Percentiles rank a stretch among this genome's conserved stretches.
These are phyloP conservation scores for Globisporangium yorkense DNA, from an alignment of 352 stramenopile genomes.

Conservation along the genomic window DNA sequence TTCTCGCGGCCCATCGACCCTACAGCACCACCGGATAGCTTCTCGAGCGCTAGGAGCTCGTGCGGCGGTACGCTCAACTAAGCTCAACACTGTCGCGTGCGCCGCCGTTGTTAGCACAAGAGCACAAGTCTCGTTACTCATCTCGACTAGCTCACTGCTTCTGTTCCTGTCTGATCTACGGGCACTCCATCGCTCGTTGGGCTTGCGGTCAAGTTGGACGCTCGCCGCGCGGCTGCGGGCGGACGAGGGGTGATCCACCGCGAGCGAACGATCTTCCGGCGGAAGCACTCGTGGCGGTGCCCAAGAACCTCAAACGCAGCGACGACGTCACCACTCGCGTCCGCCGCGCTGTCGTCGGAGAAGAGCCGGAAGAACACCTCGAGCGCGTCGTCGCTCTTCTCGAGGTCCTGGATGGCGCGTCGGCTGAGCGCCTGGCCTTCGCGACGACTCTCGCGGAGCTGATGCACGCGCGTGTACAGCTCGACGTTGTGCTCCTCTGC, in stretches of 20 bases:
- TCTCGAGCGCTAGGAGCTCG: no score
- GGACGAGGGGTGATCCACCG: conserved; percentile 23
- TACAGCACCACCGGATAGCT: no score
- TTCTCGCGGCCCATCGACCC: background rate
- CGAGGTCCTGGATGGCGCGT: conserved; percentile 31
- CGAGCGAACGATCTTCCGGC: conserved; percentile 31
- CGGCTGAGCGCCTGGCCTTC: conserved; percentile 14
- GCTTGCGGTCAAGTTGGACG: conserved; percentile 3
- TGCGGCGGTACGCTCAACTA: no score
- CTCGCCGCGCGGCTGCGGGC: background rate
- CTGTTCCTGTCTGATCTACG: no score
- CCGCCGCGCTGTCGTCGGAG: background rate
- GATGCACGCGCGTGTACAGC: conserved; percentile 34
- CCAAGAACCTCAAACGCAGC: conserved; percentile 25
- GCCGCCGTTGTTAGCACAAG: no score
- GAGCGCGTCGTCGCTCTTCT: conserved; percentile 46
- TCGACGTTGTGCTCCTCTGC: conserved; percentile 45
- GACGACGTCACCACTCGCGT: background rate
- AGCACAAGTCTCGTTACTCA: no score
- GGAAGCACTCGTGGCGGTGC: conserved; percentile 56
- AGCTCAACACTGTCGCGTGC: no score
- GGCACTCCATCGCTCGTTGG: no score
- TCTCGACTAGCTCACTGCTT: no score
- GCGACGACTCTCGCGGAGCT: conserved; percentile 14
- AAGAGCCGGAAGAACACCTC: conserved; percentile 33